Conservation (phyloP, 805 yeast species). For the Sungouiozyma ichnusensis region DNA sequence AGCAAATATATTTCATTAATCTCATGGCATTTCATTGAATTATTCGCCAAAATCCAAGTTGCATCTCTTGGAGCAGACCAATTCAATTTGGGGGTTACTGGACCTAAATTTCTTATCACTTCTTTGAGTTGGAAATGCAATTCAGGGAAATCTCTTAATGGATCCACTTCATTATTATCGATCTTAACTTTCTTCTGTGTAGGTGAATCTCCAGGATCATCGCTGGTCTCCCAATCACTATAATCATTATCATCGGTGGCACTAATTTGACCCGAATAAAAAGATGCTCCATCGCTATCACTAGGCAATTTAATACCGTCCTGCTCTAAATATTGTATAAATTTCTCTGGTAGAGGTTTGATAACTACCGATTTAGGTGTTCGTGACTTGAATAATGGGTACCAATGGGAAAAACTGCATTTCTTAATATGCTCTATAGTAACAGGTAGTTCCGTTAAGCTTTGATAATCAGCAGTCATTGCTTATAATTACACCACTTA, state of each 20-base stretch:
- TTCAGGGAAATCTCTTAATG: slow-evolving; percentile 43
- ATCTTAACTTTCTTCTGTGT: slow-evolving; percentile 9
- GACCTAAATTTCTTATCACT: slow-evolving; percentile 40
- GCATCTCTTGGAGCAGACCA: slow-evolving; percentile 98
- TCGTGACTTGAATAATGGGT: slow-evolving; percentile 36
- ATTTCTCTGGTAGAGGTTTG: slow-evolving; percentile 46
- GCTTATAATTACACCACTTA: neutral
- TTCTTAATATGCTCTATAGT: slow-evolving; percentile 36
- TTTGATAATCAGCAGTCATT: slow-evolving; percentile 10
- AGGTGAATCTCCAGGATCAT: slow-evolving; percentile 20
- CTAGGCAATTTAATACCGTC: slow-evolving; percentile 62
- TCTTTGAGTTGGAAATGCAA: slow-evolving; percentile 45
- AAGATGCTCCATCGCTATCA: slow-evolving; percentile 27
- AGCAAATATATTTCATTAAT: slow-evolving; percentile 71
- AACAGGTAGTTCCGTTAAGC: slow-evolving; percentile 19
- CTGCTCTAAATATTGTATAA: slow-evolving; percentile 47
- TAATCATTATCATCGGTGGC: slow-evolving; percentile 53
- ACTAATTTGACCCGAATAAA: slow-evolving; percentile 26
- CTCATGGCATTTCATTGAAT: slow-evolving; percentile 59
- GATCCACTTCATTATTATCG: slow-evolving; percentile 26
- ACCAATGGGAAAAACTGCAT: slow-evolving; percentile 55
- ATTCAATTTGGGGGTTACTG: slow-evolving; percentile 80
- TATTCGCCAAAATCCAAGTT: slow-evolving; percentile 77
- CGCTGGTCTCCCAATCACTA: slow-evolving; percentile 61
- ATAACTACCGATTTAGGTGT: slow-evolving; percentile 44